phyloP scores from a whole-genome alignment of 345 rosid genomes.

The Moringa oleifera region DNA sequence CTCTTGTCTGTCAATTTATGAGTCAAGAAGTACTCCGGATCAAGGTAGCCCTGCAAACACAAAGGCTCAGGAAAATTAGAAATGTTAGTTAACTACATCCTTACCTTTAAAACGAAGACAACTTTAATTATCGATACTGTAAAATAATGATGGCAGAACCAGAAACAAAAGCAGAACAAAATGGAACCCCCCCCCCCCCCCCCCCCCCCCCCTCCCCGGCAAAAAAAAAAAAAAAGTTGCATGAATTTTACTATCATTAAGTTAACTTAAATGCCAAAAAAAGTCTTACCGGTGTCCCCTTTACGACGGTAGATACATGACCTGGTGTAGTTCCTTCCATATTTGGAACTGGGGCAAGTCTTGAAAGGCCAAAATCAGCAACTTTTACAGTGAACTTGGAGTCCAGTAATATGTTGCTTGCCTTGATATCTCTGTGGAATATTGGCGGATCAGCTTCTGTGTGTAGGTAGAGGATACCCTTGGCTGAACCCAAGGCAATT shows the following conservation, averaged over 20 bases:
- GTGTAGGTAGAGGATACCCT: slow-evolving; percentile 79
- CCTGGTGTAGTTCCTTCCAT: slow-evolving; percentile 58
- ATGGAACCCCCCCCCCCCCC: too few species aligned
- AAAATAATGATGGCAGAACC: background rate
- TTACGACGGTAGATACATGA: slow-evolving; percentile 85
- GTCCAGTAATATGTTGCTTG: slow-evolving; percentile 83
- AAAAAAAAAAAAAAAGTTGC: too few species aligned
- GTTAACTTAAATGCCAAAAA: background rate
- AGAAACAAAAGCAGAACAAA: background rate
- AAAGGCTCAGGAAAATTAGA: slow-evolving; percentile 6
- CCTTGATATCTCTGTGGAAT: slow-evolving; percentile 91
- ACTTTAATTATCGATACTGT: background rate
- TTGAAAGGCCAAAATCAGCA: slow-evolving; percentile 93
- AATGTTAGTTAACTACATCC: background rate
- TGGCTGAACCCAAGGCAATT: slow-evolving; percentile 74
- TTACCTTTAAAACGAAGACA: background rate
- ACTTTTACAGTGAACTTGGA: slow-evolving; percentile 74
- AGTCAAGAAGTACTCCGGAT: slow-evolving; percentile 91
- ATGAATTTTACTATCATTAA: background rate
- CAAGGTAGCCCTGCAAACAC: slow-evolving; percentile 84
- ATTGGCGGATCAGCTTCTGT: slow-evolving; percentile 96
- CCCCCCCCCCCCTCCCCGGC: too few species aligned
- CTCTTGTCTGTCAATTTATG: slow-evolving; percentile 94
- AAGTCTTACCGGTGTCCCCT: slow-evolving; percentile 81
- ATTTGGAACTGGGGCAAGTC: slow-evolving; percentile 83